These are phyloP conservation scores for Candida sonorensis DNA, from an alignment of 805 yeast genomes.

Conservation along the genomic window DNA sequence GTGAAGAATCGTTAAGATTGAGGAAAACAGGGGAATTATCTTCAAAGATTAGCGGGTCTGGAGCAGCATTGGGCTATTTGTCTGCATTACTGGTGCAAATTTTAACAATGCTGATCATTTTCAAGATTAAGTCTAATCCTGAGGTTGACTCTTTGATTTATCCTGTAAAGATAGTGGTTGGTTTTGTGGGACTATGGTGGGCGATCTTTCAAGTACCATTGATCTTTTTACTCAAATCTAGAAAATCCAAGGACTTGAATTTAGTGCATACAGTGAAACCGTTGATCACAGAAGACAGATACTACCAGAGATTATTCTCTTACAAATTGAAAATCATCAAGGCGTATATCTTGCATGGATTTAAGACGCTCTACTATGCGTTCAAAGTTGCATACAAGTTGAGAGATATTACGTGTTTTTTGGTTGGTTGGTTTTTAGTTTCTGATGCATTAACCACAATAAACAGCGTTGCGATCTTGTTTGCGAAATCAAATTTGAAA, in stretches of 20 bases:
- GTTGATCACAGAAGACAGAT: slow-evolving; percentile 3
- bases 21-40: slow-evolving; percentile 59
- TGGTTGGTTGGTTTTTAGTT: slow-evolving; percentile 69
- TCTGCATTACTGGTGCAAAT: slow-evolving; percentile 66
- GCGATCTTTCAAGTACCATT: slow-evolving; percentile 61
- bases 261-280: slow-evolving; percentile 11
- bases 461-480: slow-evolving; percentile 70
- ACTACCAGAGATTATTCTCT: slow-evolving; percentile 3
- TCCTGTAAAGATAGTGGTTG: slow-evolving; percentile 53
- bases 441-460: slow-evolving; percentile 74
- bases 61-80: slow-evolving; percentile 64
- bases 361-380: slow-evolving; percentile 50
- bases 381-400: slow-evolving; percentile 53
- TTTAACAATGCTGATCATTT: slow-evolving; percentile 41
- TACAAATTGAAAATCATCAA: slow-evolving; percentile 10
- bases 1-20: slow-evolving; percentile 40
- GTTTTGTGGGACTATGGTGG: slow-evolving; percentile 76
- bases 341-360: slow-evolving; percentile 49
- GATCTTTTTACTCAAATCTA: slow-evolving; percentile 36
- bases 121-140: slow-evolving; percentile 16
- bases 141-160: slow-evolving; percentile 18
- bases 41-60: slow-evolving; percentile 54
- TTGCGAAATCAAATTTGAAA: slow-evolving; percentile 61
- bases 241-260: slow-evolving; percentile 33
- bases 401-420: slow-evolving; percentile 58